A percentile compares a stretch with the other conserved stretches of the same genome.
Conservation (phyloP, 2,329 filamentous ascomycete genomes). For the Didymellaceae sp. region DNA sequence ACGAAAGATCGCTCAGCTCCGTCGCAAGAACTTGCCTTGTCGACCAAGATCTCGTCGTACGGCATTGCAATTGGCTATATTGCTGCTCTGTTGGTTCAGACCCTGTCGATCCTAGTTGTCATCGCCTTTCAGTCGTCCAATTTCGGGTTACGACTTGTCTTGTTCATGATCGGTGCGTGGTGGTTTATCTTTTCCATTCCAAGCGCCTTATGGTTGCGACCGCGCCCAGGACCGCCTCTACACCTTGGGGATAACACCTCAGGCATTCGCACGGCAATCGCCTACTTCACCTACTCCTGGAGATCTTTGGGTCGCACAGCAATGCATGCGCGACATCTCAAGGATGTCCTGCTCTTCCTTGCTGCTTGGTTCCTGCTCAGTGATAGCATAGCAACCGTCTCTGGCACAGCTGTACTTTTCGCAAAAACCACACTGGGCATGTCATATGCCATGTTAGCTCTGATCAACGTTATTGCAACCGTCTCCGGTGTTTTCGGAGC, state of each 20-base stretch:
- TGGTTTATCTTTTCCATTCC: conserved; percentile 93
- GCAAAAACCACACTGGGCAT: conserved; percentile 93
- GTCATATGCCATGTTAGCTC: conserved; percentile 82
- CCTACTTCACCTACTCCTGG: conserved; percentile 86
- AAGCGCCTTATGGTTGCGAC: conserved; percentile 83
- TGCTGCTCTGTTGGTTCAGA: conserved; percentile 84
- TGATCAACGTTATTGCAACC: conserved; percentile 94
- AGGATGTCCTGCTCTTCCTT: conserved; percentile 80
- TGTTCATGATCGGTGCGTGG: conserved; percentile 88
- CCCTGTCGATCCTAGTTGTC: conserved; percentile 78
- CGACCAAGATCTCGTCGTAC: conserved; percentile 87
- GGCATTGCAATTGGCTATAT: conserved; percentile 95
- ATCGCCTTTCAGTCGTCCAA: conserved; percentile 68
- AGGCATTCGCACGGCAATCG: conserved; percentile 62
- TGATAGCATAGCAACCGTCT: conserved; percentile 92
- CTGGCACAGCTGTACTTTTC: conserved; percentile 92
- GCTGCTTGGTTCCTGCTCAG: conserved; percentile 93
- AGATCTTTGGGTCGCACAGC: conserved; percentile 81
- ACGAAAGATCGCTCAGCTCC: conserved; percentile 40
- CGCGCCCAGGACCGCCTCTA: conserved; percentile 82
- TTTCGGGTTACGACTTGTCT: conserved; percentile 83
- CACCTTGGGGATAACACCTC: conserved; percentile 36
- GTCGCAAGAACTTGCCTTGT: conserved; percentile 77
- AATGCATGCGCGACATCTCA: conserved; percentile 72
- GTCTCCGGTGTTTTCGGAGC: conserved; percentile 83